Conservation (phyloP, 257 asterid genomes). For the Henckelia pumila region DNA sequence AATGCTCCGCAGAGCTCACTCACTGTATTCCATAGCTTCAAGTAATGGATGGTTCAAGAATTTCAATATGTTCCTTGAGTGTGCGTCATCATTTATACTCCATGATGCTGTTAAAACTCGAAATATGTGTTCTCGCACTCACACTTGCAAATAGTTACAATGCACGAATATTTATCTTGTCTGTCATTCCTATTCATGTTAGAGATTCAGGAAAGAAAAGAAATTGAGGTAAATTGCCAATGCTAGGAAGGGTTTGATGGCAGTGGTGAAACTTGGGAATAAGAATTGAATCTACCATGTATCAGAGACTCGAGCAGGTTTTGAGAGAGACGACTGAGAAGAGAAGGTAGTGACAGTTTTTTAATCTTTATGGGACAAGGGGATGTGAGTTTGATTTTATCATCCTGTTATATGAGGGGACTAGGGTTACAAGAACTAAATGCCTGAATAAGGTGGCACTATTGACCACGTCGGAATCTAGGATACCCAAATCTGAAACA, state of each 20-base stretch:
- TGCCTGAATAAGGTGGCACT: neutral
- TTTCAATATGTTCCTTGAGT: neutral
- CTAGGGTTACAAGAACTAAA: neutral
- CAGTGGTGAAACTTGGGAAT: neutral
- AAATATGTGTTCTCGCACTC: neutral
- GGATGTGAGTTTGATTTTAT: neutral
- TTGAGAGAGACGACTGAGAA: conserved; percentile 2
- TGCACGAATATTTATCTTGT: no score
- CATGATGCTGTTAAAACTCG: neutral
- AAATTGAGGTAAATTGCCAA: neutral
- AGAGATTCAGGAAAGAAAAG: neutral
- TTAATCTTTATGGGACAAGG: neutral
- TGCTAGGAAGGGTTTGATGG: neutral
- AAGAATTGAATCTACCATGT: neutral
- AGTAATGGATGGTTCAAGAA: neutral
- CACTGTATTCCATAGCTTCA: neutral
- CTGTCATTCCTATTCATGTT: neutral
- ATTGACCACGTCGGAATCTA: no score
- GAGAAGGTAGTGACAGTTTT: neutral
- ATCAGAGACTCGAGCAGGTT: neutral
- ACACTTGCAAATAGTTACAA: neutral
- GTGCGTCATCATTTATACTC: neutral
- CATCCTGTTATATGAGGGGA: neutral
- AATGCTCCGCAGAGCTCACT: neutral
- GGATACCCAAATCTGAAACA: neutral